phyloP scores from a whole-genome alignment of 768 basidiomycete genomes.

The Gloeophyllum trabeum region DNA sequence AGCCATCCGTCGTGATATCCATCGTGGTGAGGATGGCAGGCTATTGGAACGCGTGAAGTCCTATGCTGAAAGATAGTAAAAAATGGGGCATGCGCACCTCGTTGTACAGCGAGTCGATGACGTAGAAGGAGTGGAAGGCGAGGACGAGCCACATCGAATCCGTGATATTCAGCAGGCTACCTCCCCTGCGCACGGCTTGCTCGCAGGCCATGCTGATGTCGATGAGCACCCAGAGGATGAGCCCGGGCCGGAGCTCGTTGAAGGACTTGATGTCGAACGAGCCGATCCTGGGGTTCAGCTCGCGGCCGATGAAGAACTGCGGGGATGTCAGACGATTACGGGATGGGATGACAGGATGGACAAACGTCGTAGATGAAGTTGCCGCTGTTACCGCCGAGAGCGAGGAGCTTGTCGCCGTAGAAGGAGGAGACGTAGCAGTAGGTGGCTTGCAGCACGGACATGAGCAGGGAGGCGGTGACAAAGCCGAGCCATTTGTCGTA shows the following conservation, averaged over 20 bases:
- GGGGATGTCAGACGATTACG: background rate
- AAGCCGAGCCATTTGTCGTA: slow-evolving; percentile 92
- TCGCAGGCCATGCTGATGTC: slow-evolving; percentile 87
- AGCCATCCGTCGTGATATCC: slow-evolving; percentile 97
- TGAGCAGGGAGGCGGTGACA: slow-evolving; percentile 68
- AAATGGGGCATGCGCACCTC: slow-evolving; percentile 69
- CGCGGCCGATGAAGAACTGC: slow-evolving; percentile 90
- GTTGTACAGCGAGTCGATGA: slow-evolving; percentile 79
- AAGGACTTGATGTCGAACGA: slow-evolving; percentile 63
- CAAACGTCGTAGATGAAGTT: slow-evolving; percentile 85
- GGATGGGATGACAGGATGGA: slow-evolving; percentile 5
- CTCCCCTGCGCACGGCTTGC: slow-evolving; percentile 78
- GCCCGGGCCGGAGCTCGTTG: slow-evolving; percentile 81
- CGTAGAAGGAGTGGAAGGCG: slow-evolving; percentile 80
- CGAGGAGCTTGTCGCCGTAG: slow-evolving; percentile 58
- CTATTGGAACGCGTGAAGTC: slow-evolving; percentile 26
- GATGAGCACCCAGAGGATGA: slow-evolving; percentile 87
- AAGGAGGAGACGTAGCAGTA: slow-evolving; percentile 67
- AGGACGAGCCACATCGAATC: slow-evolving; percentile 91
- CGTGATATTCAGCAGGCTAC: slow-evolving; percentile 50
- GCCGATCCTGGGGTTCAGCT: slow-evolving; percentile 82
- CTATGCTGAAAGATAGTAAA: background rate
- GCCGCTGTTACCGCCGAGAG: slow-evolving; percentile 87
- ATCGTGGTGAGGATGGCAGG: slow-evolving; percentile 87
- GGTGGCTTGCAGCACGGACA: slow-evolving; percentile 66